Base-by-base conservation (phyloP, 2,329 filamentous ascomycete genomes). In the Fusarium drepaniforme region DNA sequence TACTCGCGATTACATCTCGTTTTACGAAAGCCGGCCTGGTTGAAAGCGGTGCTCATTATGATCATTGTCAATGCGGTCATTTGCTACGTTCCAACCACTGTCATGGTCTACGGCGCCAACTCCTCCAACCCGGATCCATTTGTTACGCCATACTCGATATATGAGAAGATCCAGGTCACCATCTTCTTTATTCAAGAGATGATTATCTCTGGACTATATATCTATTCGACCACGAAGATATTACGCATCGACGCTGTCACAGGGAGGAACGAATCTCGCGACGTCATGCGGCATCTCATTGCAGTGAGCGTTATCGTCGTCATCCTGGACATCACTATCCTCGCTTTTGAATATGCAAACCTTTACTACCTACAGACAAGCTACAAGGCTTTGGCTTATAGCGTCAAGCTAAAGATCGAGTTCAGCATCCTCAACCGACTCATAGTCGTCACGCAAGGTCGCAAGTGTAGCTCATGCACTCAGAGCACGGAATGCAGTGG, bases 1-100 rank as follows among this genome's bases (percentile, higher is more conserved):
- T 93, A 90, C 81, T 92, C 90, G 1, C 86, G 91, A 2, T 83
- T 92, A 2, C 90, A 92, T 75, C 84, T 93, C 4, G 85, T 92
- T 18, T 83, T 90, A 16, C 86, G 86, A 16, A 88, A 89, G 15
- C 82, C 72, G 85, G 28, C 80, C 3, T 80, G 87, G 3, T 83
- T 92, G 1, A 85, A 84, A 3, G 83, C 84, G 25, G 86, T 90
- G 0, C 83, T 91, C 4, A 83, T 74, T 66, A 90, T 92, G 87
- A 92, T 93, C 67, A 85, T 91, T 58, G 76, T 83, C 70, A 86
- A 91, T 75, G 85, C 85, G 5, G 21, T 59, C 23, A 72, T 90
- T 23, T 75, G 90, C 23, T 78, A 91, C 74, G 79, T 89, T 0
- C 86, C 88, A 1, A 88, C 89, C 4, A 88, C 87, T 0, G 83